Evolutionary conservation across 495 filamentous ascomycete species (phyloP).

Genomic region (Tuber aestivum): DNA sequence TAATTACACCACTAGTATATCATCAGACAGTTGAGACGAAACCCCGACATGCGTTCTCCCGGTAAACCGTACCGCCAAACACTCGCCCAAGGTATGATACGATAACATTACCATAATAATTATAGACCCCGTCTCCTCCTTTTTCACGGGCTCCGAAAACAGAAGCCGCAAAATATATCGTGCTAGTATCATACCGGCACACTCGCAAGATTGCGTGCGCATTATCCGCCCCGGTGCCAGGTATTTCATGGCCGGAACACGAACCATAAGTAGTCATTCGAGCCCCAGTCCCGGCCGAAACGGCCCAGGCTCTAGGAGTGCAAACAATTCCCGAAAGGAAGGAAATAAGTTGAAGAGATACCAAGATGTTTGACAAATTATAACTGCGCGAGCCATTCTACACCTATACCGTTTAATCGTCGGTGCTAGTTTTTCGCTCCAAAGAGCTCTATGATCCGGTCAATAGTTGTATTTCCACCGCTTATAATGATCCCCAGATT

Average conservation of each 20-base stretch:
- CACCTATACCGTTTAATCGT: not conserved
- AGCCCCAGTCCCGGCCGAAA: not conserved
- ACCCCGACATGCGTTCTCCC: not conserved
- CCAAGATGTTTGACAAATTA: not conserved
- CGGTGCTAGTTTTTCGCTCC: slow-evolving; percentile 21
- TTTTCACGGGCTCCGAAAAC: not conserved
- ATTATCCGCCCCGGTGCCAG: not conserved
- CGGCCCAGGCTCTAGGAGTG: not conserved
- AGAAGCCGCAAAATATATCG: not conserved
- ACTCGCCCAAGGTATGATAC: not conserved
- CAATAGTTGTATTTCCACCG: slow-evolving; percentile 85
- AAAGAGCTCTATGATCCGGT: slow-evolving; percentile 65
- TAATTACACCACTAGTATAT: not conserved
- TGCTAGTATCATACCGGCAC: not conserved
- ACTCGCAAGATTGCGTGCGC: not conserved
- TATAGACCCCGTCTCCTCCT: not conserved
- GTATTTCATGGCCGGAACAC: not conserved
- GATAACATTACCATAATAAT: not conserved
- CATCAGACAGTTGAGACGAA: not conserved
- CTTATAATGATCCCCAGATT: slow-evolving; percentile 82
- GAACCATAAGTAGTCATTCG: not conserved
- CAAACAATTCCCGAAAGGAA: not conserved
- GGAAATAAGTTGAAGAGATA: not conserved
- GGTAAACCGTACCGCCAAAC: not conserved
- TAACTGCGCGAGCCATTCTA: not conserved